phyloP scores from a whole-genome alignment of 495 filamentous ascomycete species.

The Penicillium pancosmium region DNA sequence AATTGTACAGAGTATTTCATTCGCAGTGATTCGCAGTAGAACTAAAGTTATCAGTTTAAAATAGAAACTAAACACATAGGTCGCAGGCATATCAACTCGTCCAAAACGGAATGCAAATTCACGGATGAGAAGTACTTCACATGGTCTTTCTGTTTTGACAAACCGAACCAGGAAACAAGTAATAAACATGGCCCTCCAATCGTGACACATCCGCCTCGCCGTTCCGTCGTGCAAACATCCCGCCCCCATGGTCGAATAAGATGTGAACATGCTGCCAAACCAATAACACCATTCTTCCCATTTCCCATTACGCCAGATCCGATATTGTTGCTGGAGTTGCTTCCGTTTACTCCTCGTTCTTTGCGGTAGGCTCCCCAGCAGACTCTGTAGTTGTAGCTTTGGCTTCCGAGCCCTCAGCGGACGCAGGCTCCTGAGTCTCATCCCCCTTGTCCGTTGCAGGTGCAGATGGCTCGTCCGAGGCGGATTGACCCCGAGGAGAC shows the following conservation, averaged over 20 bases:
- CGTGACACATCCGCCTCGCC: conserved; percentile 2
- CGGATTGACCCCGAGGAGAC: conserved; percentile 26
- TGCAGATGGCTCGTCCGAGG: conserved; percentile 27
- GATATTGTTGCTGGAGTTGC: conserved; percentile 22
- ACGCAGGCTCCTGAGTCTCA: conserved; percentile 24
- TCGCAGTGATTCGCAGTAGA: conserved; percentile 3
- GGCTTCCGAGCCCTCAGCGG: conserved; percentile 23
- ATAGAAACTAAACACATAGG: conserved; percentile 5
- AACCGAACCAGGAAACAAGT: conserved; percentile 9
- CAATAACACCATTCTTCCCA: conserved; percentile 48
- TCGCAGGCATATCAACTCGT: neutral
- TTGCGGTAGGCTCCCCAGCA: conserved; percentile 28
- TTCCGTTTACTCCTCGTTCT: conserved; percentile 36
- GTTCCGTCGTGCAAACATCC: neutral
- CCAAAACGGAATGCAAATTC: neutral
- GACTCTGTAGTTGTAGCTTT: conserved; percentile 29
- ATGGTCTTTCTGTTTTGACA: conserved; percentile 1
- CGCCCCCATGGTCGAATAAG: conserved; percentile 22
- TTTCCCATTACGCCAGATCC: conserved; percentile 45
- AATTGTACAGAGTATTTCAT: conserved; percentile 14
- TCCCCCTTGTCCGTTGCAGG: conserved; percentile 16
- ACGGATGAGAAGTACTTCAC: neutral
- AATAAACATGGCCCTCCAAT: conserved; percentile 3
- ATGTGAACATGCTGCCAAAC: conserved; percentile 33
- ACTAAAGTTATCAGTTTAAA: conserved; percentile 6